These are phyloP conservation scores for Stephania yunnanensis DNA, from an alignment of 164 flowering plant genomes.

Conservation along the genomic window DNA sequence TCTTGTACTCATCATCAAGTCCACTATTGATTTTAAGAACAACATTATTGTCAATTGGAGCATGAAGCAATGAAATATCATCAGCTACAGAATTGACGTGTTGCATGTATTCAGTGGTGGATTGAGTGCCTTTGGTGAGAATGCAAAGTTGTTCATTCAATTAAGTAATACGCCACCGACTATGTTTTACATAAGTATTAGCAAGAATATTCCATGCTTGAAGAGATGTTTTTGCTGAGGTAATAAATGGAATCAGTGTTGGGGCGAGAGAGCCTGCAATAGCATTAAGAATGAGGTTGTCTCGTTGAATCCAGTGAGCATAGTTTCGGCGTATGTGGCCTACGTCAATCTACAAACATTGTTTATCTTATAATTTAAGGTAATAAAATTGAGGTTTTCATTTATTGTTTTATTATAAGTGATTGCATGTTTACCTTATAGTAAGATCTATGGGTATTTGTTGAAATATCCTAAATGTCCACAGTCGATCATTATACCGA, in stretches of 20 bases:
- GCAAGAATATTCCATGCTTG: slow-evolving; percentile 12
- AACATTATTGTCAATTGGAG: not conserved
- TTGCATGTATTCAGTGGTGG: too few species aligned
- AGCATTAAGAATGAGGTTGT: too few species aligned
- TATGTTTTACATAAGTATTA: slow-evolving; percentile 10
- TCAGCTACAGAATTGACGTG: not conserved
- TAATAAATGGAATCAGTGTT: slow-evolving; percentile 2
- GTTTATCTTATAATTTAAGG: too few species aligned
- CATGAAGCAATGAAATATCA: slow-evolving; percentile 7
- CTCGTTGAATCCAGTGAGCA: too few species aligned
- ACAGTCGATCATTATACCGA: too few species aligned
- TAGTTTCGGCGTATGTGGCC: too few species aligned
- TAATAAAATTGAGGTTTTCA: too few species aligned
- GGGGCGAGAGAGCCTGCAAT: not conserved
- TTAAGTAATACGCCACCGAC: slow-evolving; percentile 6
- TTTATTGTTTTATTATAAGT: too few species aligned
- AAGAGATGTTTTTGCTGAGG: not conserved
- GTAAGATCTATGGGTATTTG: too few species aligned
- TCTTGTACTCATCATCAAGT: slow-evolving; percentile 12
- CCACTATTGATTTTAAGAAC: not conserved
- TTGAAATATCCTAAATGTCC: too few species aligned
- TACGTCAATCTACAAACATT: too few species aligned
- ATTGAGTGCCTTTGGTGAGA: not conserved
- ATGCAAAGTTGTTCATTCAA: not conserved
- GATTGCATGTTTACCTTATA: too few species aligned